Base-by-base conservation (phyloP, 1,284 basidiomycete species). In the Puccinia sorghi region DNA sequence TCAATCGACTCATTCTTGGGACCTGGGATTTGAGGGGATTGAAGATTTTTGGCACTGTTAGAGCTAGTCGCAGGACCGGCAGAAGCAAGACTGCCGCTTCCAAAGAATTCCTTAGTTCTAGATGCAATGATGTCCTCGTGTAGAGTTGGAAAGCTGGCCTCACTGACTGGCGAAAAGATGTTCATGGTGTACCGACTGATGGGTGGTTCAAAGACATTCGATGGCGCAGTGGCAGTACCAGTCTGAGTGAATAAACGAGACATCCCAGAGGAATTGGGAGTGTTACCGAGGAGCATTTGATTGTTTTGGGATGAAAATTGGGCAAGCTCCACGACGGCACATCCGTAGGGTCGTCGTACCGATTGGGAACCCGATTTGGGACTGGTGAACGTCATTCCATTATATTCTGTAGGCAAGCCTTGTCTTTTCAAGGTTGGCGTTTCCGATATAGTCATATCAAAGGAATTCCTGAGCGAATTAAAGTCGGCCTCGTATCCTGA, bases 111-210 rank as follows among this genome's bases (percentile, higher is more conserved):
- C 83, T 90, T 91, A 17, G 86, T 87, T 79, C 93, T 91, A 80
- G 89, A 89, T 22, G 89, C 90, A 80, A 98, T 92, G 84, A 99
- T 93, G 84, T 94, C 94, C 85, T 97, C 93, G 85, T 98, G 96
- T 57, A 98, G 87, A 86, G 92, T 96, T 8, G 93, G 93, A 84
- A 97, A 97, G 22, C 90, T 88, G 1, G 89, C 88, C 84, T 98
- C 96, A 82, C 92, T 92, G 22, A 81, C 80, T 0, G 96, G 92
- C 0, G 91, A 88, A 82, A 90, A 96, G 80, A 98, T 97, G 0
- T 92, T 92, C 91, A 98, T 94, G 3, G 89, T 88, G 82, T 93
- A 88, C 83, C 97, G 94, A 39, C 27, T 59, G 22, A 46, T 63
- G 2, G 52, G 76, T 46, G 66, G 66, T 27, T 78, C 76, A 15